Evolutionary conservation across 176 grass and related monocot genomes (phyloP).

Genomic region (Areca catechu): DNA sequence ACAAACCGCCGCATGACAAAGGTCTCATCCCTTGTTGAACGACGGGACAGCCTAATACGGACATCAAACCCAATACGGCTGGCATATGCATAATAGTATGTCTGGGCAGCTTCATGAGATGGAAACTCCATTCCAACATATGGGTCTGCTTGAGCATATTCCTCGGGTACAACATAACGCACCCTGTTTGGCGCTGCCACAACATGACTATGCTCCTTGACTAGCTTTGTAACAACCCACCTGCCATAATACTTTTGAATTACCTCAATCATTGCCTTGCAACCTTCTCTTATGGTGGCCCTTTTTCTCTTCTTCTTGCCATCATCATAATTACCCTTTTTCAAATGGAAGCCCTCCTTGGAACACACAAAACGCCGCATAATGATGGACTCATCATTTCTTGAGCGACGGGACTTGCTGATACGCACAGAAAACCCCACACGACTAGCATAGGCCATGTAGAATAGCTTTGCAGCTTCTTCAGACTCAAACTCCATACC

Average conservation of each 20-base stretch:
- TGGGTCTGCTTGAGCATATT: conserved; percentile 40
- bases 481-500: conserved; percentile 69
- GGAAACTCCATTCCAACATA: conserved; percentile 50
- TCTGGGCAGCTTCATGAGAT: conserved; percentile 56
- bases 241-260: conserved; percentile 62
- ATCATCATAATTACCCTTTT: conserved; percentile 42
- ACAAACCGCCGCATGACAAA: conserved; percentile 68
- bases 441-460: conserved; percentile 54
- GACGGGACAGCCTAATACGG: conserved; percentile 48
- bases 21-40: conserved; percentile 41
- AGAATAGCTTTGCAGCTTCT: conserved; percentile 55
- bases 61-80: conserved; percentile 59
- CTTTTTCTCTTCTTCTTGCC: conserved; percentile 64
- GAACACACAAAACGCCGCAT: conserved; percentile 64
- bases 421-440: conserved; percentile 56
- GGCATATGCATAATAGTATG: conserved; percentile 69
- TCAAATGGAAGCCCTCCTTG: conserved; percentile 61
- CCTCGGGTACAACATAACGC: conserved; percentile 47
- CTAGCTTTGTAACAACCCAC: conserved; percentile 61
- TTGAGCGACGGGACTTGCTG: conserved; percentile 63
- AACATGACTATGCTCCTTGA: conserved; percentile 66
- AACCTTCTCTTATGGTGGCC: conserved; percentile 53
- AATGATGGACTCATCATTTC: conserved; percentile 60
- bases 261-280: conserved; percentile 61
- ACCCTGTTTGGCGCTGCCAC: conserved; percentile 51